Conservation (phyloP, 2,329 filamentous ascomycete genomes). For the Dactylellina cionopaga region DNA sequence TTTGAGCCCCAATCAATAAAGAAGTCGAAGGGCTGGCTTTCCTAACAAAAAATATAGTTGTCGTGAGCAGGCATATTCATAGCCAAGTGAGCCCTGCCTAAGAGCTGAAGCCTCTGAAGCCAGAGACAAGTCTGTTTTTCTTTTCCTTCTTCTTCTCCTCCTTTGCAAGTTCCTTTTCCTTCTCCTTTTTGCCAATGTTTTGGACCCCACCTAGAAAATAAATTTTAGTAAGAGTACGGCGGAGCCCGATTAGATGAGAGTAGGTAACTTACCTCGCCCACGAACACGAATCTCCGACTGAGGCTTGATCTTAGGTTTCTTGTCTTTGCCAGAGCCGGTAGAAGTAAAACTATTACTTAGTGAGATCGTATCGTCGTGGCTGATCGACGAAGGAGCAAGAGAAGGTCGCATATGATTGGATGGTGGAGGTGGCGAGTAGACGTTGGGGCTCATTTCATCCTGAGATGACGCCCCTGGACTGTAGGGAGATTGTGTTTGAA, state of each 20-base stretch:
- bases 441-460: slow-evolving; percentile 41
- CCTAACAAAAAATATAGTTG: background rate
- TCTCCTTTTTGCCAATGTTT: slow-evolving; percentile 66
- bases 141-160: slow-evolving; percentile 65
- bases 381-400: slow-evolving; percentile 41
- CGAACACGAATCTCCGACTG: slow-evolving; percentile 66
- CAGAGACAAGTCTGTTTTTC: slow-evolving; percentile 40
- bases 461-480: slow-evolving; percentile 16
- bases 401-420: slow-evolving; percentile 31
- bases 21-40: no score
- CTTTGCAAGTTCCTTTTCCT: slow-evolving; percentile 59
- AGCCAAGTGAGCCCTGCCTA: slow-evolving; percentile 32
- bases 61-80: background rate
- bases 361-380: slow-evolving; percentile 55
- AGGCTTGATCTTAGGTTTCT: slow-evolving; percentile 63
- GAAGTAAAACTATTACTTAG: slow-evolving; percentile 62
- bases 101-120: slow-evolving; percentile 49
- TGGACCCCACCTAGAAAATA: slow-evolving; percentile 64
- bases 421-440: slow-evolving; percentile 39
- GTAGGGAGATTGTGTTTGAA: slow-evolving; percentile 37
- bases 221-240: slow-evolving; percentile 54
- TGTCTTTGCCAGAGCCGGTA: slow-evolving; percentile 59
- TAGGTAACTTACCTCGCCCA: slow-evolving; percentile 65
- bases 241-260: slow-evolving; percentile 14
- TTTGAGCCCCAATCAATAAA: no score